Percentiles rank a stretch among this genome's conserved stretches.
These are phyloP conservation scores for Aspergillus caelatus DNA, from an alignment of 2,329 filamentous ascomycete species.

Conservation along the genomic window DNA sequence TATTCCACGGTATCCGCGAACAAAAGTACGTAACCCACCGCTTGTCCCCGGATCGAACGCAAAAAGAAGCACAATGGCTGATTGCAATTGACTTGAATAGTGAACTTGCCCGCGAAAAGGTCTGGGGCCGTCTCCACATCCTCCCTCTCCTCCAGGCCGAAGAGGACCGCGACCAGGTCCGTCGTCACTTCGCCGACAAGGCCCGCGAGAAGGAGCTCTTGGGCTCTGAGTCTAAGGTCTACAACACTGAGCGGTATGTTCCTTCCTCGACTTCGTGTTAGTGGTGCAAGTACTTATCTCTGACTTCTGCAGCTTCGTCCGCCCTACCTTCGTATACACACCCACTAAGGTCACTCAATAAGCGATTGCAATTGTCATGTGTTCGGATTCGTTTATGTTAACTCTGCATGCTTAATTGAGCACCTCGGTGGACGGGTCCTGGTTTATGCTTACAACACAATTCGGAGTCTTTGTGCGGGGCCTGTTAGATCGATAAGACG, in stretches of 20 bases:
- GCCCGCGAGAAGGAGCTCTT: conserved; percentile 87
- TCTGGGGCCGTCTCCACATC: conserved; percentile 95
- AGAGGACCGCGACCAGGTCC: conserved; percentile 92
- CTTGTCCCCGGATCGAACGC: not conserved
- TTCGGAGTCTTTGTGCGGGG: conserved; percentile 5
- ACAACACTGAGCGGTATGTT: conserved; percentile 82
- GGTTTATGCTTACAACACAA: conserved; percentile 10
- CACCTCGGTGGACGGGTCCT: conserved; percentile 10
- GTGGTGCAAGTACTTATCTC: conserved; percentile 11
- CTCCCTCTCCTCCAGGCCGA: conserved; percentile 94
- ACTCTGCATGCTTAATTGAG: conserved; percentile 9
- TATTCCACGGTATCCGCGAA: conserved; percentile 81
- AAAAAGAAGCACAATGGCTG: not conserved
- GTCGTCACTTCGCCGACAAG: conserved; percentile 83
- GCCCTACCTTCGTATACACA: conserved; percentile 75
- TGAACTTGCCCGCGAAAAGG: conserved; percentile 94
- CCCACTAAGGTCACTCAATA: conserved; percentile 67
- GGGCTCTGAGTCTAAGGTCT: conserved; percentile 80
- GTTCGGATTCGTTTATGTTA: conserved; percentile 10
- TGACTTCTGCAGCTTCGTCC: conserved; percentile 67
- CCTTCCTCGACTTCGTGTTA: not conserved
- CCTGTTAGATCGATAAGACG: conserved; percentile 8
- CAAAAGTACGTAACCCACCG: conserved; percentile 70
- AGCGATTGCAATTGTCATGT: conserved; percentile 18
- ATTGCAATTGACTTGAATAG: conserved; percentile 48